Evolutionary conservation across 345 rosid species (phyloP).

Genomic region (Linum lewisii): DNA sequence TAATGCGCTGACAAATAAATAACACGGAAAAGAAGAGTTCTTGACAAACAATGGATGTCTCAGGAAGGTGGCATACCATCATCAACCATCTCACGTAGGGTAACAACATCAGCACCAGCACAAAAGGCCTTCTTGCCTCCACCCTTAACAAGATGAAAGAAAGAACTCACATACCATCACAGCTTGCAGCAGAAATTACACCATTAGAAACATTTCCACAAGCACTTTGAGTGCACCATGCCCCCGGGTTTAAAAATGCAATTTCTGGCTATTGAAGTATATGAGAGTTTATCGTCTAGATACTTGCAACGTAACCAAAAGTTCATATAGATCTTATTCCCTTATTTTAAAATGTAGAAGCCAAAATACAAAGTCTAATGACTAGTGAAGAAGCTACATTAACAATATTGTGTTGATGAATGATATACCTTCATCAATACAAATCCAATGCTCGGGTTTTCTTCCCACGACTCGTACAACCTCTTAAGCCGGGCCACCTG

Average conservation of each 20-base stretch:
- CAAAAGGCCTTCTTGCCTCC: constrained; percentile 62
- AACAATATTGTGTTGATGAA: neutral
- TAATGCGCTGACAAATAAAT: neutral
- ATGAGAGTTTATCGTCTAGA: neutral
- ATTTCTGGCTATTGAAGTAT: neutral
- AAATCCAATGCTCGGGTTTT: constrained; percentile 75
- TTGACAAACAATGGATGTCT: neutral
- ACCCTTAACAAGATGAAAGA: constrained; percentile 52
- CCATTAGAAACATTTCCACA: neutral
- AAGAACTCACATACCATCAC: constrained; percentile 24
- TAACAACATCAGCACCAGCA: constrained; percentile 67
- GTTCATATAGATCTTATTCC: too few species aligned
- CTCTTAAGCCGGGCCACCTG: constrained; percentile 65
- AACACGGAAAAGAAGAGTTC: neutral
- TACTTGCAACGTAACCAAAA: too few species aligned
- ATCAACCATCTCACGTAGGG: constrained; percentile 43
- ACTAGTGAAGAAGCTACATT: too few species aligned
- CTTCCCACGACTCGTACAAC: constrained; percentile 93
- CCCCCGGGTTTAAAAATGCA: neutral
- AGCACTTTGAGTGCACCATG: neutral
- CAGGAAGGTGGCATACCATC: constrained; percentile 36
- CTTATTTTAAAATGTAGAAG: too few species aligned
- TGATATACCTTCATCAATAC: constrained; percentile 68
- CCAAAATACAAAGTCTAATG: too few species aligned
- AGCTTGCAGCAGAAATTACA: constrained; percentile 6